Evolutionary conservation across 1,284 basidiomycete species (phyloP), one percentile per base, ranked within the genome.

Genomic region (Flammula alnicola): DNA sequence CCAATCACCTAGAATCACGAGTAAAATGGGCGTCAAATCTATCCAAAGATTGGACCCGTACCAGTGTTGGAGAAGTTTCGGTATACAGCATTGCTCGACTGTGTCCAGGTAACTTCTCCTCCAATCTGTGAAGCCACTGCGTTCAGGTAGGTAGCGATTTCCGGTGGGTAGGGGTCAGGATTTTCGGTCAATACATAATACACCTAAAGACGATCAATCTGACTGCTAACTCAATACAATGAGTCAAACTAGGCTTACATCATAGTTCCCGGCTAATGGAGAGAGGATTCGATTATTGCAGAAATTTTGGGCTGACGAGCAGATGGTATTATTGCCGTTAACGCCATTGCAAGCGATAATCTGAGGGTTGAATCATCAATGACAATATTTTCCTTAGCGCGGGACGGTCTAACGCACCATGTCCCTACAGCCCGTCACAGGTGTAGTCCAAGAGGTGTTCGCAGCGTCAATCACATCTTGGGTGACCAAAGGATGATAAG

Each of bases 81-180:
- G 57, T 82, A 84, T 2, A 85, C 76, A 5, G 68, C 54, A 25
- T 60, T 37, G 60, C 74, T 83, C 1, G 72, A 72, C 54, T 71
- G 63, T 29, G 67, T 50, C 79, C 81, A 84, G 1, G 62, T 70
- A 7, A 65, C 63, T 58, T 82, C 75, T 1, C 79, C 79, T 22
- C 82, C 82, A 42, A 83, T 79, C 53, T 63, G 65, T 3, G 68
- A 57, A 32, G 69, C 50, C 62, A 73, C 52, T 36, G 67, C 55
- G 29, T 63, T 69, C 26, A 84, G 63, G 55, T 74, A 83, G 16
- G 51, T 63, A 0, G 72, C 66, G 51, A 84, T 64, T 38, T 70
- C 65, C 0, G 82, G 79, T 10, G 83, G 82, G 63, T 84, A 82
- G 19, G 79, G 70, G 54, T 82, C 79, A 3, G 80, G 76, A 51